A percentile compares a stretch with the other conserved stretches of the same genome.
These are phyloP conservation scores for Neopestalotiopsis sp. DNA, from an alignment of 2,329 filamentous ascomycete species.

Conservation along the genomic window DNA sequence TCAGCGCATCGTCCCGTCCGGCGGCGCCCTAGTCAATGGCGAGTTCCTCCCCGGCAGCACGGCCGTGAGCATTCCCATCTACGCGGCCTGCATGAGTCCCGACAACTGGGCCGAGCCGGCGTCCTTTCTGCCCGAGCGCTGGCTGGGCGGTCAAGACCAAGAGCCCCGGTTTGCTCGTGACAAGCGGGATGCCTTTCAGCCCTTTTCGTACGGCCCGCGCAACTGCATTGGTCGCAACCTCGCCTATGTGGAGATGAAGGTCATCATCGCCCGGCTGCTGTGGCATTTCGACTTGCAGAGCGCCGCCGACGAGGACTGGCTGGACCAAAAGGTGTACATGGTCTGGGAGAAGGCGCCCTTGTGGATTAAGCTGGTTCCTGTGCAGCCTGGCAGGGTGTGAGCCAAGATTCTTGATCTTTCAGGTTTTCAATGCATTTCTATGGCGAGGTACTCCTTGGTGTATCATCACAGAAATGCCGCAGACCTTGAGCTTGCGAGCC, in stretches of 20 bases:
- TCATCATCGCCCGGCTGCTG: slow-evolving; percentile 29
- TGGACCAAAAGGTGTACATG: slow-evolving; percentile 9
- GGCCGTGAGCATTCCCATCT: slow-evolving; percentile 21
- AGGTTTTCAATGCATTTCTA: too few relatives aligned
- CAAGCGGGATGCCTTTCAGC: slow-evolving; percentile 22
- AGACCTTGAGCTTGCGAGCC: too few relatives aligned
- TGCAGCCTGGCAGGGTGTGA: not conserved
- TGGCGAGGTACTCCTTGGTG: too few relatives aligned
- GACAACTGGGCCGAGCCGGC: slow-evolving; percentile 25
- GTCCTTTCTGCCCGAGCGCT: slow-evolving; percentile 27
- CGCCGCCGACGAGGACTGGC: not conserved
- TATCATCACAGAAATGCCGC: too few relatives aligned
- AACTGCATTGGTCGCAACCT: slow-evolving; percentile 23
- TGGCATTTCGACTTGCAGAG: slow-evolving; percentile 29
- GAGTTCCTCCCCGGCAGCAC: slow-evolving; percentile 23
- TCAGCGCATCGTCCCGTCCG: slow-evolving; percentile 19
- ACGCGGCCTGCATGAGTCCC: slow-evolving; percentile 23
- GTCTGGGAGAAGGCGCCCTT: slow-evolving; percentile 5
- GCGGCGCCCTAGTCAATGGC: slow-evolving; percentile 23
- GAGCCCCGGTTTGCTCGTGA: slow-evolving; percentile 6
- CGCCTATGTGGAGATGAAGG: slow-evolving; percentile 26
- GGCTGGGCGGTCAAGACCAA: slow-evolving; percentile 21
- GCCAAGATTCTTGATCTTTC: too few relatives aligned
- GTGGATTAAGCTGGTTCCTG: not conserved
- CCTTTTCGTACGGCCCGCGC: slow-evolving; percentile 20